Conservation (phyloP, 108 stramenopile species). For the Stephanodiscus minutulus region DNA sequence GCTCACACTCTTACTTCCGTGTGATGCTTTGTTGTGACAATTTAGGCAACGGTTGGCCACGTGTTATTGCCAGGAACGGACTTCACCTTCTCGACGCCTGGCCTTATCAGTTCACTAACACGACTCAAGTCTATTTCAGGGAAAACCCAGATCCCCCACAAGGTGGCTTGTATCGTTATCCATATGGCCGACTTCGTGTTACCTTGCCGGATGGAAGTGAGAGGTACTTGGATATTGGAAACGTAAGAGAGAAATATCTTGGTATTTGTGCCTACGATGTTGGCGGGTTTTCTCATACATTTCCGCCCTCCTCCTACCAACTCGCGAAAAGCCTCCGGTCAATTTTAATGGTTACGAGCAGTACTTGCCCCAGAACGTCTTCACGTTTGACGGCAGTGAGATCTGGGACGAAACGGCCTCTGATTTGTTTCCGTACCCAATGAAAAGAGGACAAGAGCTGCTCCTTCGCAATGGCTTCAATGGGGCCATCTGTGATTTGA, state of each 20-base stretch:
- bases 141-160: slow-evolving; percentile 14
- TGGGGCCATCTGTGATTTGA: slow-evolving; percentile 18
- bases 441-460: slow-evolving; percentile 25
- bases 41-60: slow-evolving; percentile 34
- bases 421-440: slow-evolving; percentile 17
- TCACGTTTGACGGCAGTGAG: slow-evolving; percentile 32
- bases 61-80: slow-evolving; percentile 37
- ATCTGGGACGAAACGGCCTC: slow-evolving; percentile 25
- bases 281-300: no score
- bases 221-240: slow-evolving; percentile 36
- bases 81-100: slow-evolving; percentile 23
- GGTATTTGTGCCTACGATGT: no score
- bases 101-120: slow-evolving; percentile 17
- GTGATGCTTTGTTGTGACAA: not conserved
- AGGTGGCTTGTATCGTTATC: slow-evolving; percentile 37
- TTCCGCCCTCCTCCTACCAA: not conserved
- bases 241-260: no score
- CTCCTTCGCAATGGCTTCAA: slow-evolving; percentile 20
- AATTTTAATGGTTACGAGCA: slow-evolving; percentile 49
- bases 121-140: slow-evolving; percentile 10
- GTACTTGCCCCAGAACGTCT: slow-evolving; percentile 22
- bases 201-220: slow-evolving; percentile 8
- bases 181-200: slow-evolving; percentile 26
- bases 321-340: slow-evolving; percentile 16
- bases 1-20: not conserved